These are phyloP conservation scores for Cadophora gregata DNA, from an alignment of 2,329 filamentous ascomycete genomes.

Conservation along the genomic window DNA sequence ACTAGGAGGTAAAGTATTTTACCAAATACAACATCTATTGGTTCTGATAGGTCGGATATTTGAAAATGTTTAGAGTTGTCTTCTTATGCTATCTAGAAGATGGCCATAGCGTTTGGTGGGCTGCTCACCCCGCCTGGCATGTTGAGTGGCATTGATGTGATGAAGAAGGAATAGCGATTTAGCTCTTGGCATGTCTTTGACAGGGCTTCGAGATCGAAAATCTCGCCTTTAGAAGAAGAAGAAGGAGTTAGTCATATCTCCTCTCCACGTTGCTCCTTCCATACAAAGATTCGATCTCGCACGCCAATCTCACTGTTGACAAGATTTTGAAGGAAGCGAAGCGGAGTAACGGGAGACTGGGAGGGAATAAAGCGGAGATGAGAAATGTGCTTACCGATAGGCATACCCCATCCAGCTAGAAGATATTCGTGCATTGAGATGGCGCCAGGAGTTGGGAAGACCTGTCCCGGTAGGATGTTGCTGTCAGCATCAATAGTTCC, in stretches of 20 bases:
- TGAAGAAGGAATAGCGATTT: slow-evolving; percentile 55
- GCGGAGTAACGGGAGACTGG: background rate
- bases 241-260: slow-evolving; percentile 2
- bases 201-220: slow-evolving; percentile 46
- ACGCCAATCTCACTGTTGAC: background rate
- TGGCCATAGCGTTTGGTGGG: slow-evolving; percentile 35
- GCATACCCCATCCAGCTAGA: slow-evolving; percentile 56
- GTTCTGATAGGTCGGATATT: background rate
- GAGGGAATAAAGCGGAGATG: background rate
- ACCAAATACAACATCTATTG: background rate
- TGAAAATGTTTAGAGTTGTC: background rate
- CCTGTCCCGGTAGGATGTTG: slow-evolving; percentile 13
- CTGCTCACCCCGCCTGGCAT: slow-evolving; percentile 39
- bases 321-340: slow-evolving; percentile 5
- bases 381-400: slow-evolving; percentile 35
- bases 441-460: slow-evolving; percentile 46
- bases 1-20: background rate
- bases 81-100: slow-evolving; percentile 28
- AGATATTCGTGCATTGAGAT: slow-evolving; percentile 54
- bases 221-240: slow-evolving; percentile 40
- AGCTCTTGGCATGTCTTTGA: slow-evolving; percentile 45
- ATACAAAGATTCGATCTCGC: background rate
- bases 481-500: background rate
- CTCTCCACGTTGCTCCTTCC: background rate
- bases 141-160: slow-evolving; percentile 55